Percentiles rank a stretch among this genome's conserved stretches.
phyloP scores from a whole-genome alignment of 805 yeast genomes.

The Pichia occidentalis region DNA sequence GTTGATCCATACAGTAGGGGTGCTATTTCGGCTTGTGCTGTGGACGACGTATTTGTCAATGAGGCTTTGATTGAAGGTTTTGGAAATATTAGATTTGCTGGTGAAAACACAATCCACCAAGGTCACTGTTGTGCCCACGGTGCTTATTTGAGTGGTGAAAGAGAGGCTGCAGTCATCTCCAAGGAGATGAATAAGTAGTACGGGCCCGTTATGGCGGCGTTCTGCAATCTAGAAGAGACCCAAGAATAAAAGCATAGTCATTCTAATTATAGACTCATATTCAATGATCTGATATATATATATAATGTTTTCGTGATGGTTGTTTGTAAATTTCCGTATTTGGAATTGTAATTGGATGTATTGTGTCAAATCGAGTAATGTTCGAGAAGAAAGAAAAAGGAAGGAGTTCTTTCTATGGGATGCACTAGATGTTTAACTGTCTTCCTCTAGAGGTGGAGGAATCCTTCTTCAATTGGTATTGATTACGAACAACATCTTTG shows the following conservation, averaged over 20 bases:
- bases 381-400: no score
- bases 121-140: conserved; percentile 54
- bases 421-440: no score
- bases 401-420: no score
- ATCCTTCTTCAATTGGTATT: no score
- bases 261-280: not conserved
- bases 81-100: conserved; percentile 43
- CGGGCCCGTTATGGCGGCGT: no score
- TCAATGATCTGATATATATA: not conserved
- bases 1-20: conserved; percentile 44
- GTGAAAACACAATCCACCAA: conserved; percentile 45
- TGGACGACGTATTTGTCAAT: conserved; percentile 36
- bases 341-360: not conserved
- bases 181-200: conserved; percentile 2
- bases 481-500: no score
- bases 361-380: no score
- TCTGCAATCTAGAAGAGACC: no score
- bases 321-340: conserved; percentile 1
- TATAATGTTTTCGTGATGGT: no score
- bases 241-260: not conserved
- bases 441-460: no score
- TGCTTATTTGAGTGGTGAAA: conserved; percentile 43
- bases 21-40: conserved; percentile 38
- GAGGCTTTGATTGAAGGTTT: conserved; percentile 27
- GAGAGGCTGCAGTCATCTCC: conserved; percentile 34